Evolutionary conservation across 2,329 filamentous ascomycete genomes (phyloP).

Genomic region (Monosporascus sp.): DNA sequence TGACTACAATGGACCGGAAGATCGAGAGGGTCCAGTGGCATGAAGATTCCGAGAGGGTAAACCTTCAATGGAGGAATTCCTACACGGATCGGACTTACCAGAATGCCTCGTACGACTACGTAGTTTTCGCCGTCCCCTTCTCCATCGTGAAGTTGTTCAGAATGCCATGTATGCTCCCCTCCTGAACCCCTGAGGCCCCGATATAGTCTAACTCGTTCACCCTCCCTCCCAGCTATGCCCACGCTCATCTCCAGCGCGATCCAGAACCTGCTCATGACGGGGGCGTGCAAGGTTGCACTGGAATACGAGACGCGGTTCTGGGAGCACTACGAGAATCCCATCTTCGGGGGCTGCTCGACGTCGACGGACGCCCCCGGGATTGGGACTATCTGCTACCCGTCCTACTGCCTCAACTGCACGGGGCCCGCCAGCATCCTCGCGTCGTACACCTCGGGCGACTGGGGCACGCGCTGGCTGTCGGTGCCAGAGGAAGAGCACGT

Average conservation of each 20-base stretch:
- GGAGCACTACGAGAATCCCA: conserved; percentile 46
- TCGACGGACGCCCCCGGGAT: conserved; percentile 54
- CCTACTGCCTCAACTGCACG: conserved; percentile 59
- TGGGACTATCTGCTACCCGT: conserved; percentile 60
- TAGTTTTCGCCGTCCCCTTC: conserved; percentile 61
- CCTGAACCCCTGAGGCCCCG: neutral
- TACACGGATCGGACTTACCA: conserved; percentile 34
- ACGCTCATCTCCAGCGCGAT: conserved; percentile 43
- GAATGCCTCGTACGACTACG: conserved; percentile 57
- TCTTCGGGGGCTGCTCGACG: conserved; percentile 59
- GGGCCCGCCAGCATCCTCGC: conserved; percentile 58
- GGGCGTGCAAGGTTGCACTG: conserved; percentile 56
- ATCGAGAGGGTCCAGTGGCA: conserved; percentile 53
- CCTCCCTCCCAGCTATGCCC: conserved; percentile 24
- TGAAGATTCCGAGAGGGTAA: conserved; percentile 45
- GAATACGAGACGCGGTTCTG: conserved; percentile 63
- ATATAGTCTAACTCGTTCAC: neutral
- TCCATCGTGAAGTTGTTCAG: conserved; percentile 58
- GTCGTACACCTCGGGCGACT: conserved; percentile 47
- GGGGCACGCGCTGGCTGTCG: conserved; percentile 36
- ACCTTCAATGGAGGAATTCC: conserved; percentile 50
- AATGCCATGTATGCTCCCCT: conserved; percentile 33
- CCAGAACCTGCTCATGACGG: conserved; percentile 36
- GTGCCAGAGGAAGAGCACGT: conserved; percentile 57
- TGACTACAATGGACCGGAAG: conserved; percentile 50